phyloP scores from a whole-genome alignment of 352 stramenopile species.

The Thraustotheca clavata region DNA sequence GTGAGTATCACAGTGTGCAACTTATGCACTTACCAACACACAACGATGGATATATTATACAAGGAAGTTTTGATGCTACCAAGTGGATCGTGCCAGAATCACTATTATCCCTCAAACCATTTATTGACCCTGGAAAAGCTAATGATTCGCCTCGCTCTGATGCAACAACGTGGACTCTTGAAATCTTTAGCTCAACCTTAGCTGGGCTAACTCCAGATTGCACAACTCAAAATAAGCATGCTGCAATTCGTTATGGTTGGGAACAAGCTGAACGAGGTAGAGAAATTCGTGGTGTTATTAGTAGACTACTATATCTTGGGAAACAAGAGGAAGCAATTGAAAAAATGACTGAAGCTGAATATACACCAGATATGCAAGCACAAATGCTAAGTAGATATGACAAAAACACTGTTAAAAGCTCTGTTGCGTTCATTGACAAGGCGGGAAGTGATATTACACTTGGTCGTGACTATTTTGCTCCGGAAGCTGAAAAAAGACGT shows the following conservation, averaged over 20 bases:
- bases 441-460: background rate
- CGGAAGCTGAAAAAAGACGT: background rate
- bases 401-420: background rate
- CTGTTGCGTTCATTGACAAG: background rate
- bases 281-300: conserved; percentile 10
- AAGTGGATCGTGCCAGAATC: conserved; percentile 37
- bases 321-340: conserved; percentile 7
- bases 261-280: conserved; percentile 11
- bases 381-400: conserved; percentile 16
- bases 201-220: conserved; percentile 15
- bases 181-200: background rate
- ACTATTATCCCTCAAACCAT: conserved; percentile 51
- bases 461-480: background rate
- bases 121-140: conserved; percentile 11
- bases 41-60: conserved; percentile 42
- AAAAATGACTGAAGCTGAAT: conserved; percentile 12
- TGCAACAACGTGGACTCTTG: background rate
- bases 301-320: conserved; percentile 10
- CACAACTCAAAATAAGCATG: conserved; percentile 17
- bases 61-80: conserved; percentile 47
- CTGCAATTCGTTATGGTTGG: conserved; percentile 12
- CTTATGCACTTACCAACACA: conserved; percentile 47
- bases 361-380: conserved; percentile 16
- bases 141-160: background rate
- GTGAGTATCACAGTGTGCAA: conserved; percentile 27